Percentiles rank a stretch among this genome's conserved stretches.
Conservation (phyloP, 805 yeast genomes). For the Lachancea nothofagi region DNA sequence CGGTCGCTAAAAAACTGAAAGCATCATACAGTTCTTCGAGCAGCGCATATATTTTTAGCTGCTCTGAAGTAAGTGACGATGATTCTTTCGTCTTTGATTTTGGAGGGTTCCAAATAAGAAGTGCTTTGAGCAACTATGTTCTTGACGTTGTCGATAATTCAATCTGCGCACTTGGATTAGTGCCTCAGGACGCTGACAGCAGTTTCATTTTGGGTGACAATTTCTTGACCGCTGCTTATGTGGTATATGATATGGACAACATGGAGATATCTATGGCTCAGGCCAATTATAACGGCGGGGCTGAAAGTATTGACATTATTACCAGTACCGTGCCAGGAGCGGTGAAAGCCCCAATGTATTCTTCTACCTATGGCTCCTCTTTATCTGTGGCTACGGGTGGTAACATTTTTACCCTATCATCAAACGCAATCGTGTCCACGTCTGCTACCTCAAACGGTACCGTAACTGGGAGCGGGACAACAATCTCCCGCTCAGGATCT, state of each 20-base stretch:
- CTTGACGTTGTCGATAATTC: constrained; percentile 13
- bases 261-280: constrained; percentile 53
- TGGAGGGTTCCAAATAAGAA: constrained; percentile 51
- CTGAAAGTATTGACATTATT: constrained; percentile 23
- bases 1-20: constrained; percentile 32
- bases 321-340: constrained; percentile 42
- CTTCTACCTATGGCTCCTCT: constrained; percentile 38
- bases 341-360: constrained; percentile 41
- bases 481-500: constrained; percentile 6
- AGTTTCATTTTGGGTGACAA: constrained; percentile 48
- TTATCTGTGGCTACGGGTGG: constrained; percentile 26
- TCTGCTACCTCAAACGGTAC: constrained; percentile 4
- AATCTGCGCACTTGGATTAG: constrained; percentile 43
- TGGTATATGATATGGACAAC: constrained; percentile 59
- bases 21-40: constrained; percentile 38
- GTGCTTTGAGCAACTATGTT: constrained; percentile 39
- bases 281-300: constrained; percentile 26
- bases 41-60: constrained; percentile 45
- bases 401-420: constrained; percentile 21
- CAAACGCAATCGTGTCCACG: background rate
- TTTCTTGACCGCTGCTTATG: constrained; percentile 53
- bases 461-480: constrained; percentile 4
- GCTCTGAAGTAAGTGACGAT: constrained; percentile 34
- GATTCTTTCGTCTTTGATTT: constrained; percentile 45
- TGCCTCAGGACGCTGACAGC: constrained; percentile 24